A percentile compares a stretch with the other conserved stretches of the same genome.
Evolutionary conservation across 192 early-diverging fungal genomes (phyloP).

Genomic region (Coemansia sp.): DNA sequence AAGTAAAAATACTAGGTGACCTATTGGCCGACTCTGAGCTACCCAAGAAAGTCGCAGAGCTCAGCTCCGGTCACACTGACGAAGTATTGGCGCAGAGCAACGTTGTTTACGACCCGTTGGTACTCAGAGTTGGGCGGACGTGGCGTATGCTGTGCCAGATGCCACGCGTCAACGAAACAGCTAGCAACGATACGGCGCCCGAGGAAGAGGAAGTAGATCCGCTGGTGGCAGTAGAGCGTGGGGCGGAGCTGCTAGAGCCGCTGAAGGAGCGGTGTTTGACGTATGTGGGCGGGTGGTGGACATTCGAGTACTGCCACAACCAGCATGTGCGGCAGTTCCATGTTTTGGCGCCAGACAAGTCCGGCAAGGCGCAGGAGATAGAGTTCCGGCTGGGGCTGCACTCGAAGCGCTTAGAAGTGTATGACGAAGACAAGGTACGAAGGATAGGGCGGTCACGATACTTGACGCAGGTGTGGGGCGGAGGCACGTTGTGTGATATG

Average conservation of each 20-base stretch:
- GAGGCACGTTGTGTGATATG: constrained; percentile 77
- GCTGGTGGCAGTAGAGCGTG: constrained; percentile 49
- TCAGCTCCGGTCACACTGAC: not conserved
- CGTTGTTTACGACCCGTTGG: constrained; percentile 34
- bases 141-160: constrained; percentile 61
- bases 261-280: constrained; percentile 56
- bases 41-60: not conserved
- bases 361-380: constrained; percentile 36
- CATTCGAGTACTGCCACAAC: constrained; percentile 85
- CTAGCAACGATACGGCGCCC: constrained; percentile 15
- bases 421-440: constrained; percentile 38
- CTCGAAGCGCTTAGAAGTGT: constrained; percentile 28
- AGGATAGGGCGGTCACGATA: constrained; percentile 60
- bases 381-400: constrained; percentile 51
- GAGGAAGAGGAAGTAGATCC: constrained; percentile 30
- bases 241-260: constrained; percentile 60
- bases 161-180: constrained; percentile 43
- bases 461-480: constrained; percentile 72
- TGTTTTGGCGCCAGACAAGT: constrained; percentile 31
- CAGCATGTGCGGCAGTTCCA: constrained; percentile 68
- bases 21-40: constrained; percentile 36
- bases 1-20: constrained; percentile 24
- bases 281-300: constrained; percentile 69
- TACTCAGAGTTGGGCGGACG: constrained; percentile 15
- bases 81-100: not conserved